Evolutionary conservation across 805 yeast genomes (phyloP).

Genomic region (Spathaspora hagerdaliae): DNA sequence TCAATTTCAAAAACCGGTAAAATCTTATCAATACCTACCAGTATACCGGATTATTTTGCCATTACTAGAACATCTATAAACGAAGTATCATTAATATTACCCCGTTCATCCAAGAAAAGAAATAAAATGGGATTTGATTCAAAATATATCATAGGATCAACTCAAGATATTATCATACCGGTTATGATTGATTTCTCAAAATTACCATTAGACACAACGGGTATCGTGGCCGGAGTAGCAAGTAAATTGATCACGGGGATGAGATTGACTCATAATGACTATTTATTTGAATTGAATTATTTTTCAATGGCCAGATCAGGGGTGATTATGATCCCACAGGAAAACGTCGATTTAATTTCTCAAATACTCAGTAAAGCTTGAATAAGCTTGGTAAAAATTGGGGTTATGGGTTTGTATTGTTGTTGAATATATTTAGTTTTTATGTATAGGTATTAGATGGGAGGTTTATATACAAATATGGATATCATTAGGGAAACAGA

Average conservation of each 20-base stretch:
- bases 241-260: constrained; percentile 37
- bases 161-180: constrained; percentile 55
- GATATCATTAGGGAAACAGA: no score
- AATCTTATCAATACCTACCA: constrained; percentile 23
- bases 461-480: no score
- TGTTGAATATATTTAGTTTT: no score
- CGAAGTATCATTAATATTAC: constrained; percentile 47
- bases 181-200: constrained; percentile 49
- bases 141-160: constrained; percentile 49
- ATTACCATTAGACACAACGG: constrained; percentile 57
- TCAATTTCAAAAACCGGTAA: constrained; percentile 43
- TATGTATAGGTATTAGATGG: no score
- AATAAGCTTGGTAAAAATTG: no score
- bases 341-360: constrained; percentile 34
- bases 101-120: constrained; percentile 35
- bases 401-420: no score
- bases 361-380: not conserved
- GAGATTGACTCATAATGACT: constrained; percentile 10
- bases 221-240: constrained; percentile 66
- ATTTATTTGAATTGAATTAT: constrained; percentile 46
- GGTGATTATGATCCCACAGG: constrained; percentile 55
- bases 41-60: constrained; percentile 44
- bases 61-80: constrained; percentile 48
- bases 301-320: constrained; percentile 59
- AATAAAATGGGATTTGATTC: constrained; percentile 36